These are phyloP conservation scores for Tubosaeta brunneosetosa DNA, from an alignment of 768 basidiomycete species.

Conservation along the genomic window DNA sequence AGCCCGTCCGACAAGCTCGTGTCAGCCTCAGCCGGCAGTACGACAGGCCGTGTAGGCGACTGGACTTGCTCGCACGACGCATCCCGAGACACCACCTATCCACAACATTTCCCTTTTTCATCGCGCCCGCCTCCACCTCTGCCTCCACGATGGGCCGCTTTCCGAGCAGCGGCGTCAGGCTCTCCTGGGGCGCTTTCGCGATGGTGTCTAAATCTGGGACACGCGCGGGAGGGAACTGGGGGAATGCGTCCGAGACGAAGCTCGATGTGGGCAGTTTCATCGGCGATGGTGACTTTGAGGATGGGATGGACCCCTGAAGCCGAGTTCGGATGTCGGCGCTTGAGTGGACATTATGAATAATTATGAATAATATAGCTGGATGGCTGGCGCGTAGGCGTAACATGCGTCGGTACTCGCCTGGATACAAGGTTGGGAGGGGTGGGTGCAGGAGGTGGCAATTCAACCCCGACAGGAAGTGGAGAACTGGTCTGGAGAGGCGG, in stretches of 20 bases:
- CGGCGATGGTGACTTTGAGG: slow-evolving; percentile 52
- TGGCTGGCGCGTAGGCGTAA: neutral
- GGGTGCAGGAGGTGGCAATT: neutral
- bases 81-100: slow-evolving; percentile 32
- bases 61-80: slow-evolving; percentile 29
- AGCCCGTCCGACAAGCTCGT: slow-evolving; percentile 26
- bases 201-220: slow-evolving; percentile 42
- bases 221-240: slow-evolving; percentile 26
- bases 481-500: slow-evolving; percentile 30
- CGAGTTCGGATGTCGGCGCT: slow-evolving; percentile 22
- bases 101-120: slow-evolving; percentile 26
- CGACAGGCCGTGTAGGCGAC: slow-evolving; percentile 9
- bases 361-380: too few species aligned
- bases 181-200: slow-evolving; percentile 62
- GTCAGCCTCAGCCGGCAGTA: neutral
- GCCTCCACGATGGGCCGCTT: slow-evolving; percentile 53
- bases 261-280: slow-evolving; percentile 39
- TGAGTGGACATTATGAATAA: slow-evolving; percentile 25
- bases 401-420: neutral
- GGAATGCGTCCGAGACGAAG: slow-evolving; percentile 12
- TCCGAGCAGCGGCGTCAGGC: slow-evolving; percentile 62
- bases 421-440: neutral
- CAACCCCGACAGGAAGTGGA: slow-evolving; percentile 9
- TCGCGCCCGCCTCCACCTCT: slow-evolving; percentile 21
- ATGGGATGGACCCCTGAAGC: slow-evolving; percentile 43